Conservation (phyloP, 768 basidiomycete species). For the Pisolithus albus region DNA sequence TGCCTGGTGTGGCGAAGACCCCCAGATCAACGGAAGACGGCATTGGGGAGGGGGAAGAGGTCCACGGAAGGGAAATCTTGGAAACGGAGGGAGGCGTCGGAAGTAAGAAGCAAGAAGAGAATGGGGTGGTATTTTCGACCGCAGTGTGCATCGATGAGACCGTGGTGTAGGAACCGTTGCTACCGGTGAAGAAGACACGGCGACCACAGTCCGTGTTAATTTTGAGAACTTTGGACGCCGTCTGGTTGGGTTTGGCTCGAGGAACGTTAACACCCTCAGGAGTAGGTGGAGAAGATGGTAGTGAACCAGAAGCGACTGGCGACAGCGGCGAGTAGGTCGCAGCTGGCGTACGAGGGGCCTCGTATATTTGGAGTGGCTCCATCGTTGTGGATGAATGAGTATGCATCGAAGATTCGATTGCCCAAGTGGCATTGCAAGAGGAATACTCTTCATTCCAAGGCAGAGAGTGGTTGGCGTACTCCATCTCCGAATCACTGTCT, state of each 20-base stretch:
- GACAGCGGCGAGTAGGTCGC: constrained; percentile 45
- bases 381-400: constrained; percentile 35
- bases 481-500: constrained; percentile 35
- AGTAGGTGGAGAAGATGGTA: constrained; percentile 49
- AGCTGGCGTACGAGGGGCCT: constrained; percentile 44
- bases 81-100: constrained; percentile 38
- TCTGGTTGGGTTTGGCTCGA: constrained; percentile 30
- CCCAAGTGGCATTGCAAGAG: constrained; percentile 50
- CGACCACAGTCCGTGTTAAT: constrained; percentile 49
- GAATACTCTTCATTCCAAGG: constrained; percentile 32
- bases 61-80: constrained; percentile 30
- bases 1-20: constrained; percentile 36
- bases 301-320: constrained; percentile 31
- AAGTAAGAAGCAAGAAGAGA: constrained; percentile 52
- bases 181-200: constrained; percentile 32
- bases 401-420: constrained; percentile 44
- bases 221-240: constrained; percentile 41
- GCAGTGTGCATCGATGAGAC: constrained; percentile 72
- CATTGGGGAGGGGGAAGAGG: constrained; percentile 22
- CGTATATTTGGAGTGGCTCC: constrained; percentile 36
- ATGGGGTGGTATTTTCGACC: constrained; percentile 53
- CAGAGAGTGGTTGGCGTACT: constrained; percentile 23
- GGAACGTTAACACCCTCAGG: constrained; percentile 45
- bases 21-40: constrained; percentile 34
- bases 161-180: constrained; percentile 38